A percentile compares a stretch with the other conserved stretches of the same genome.
phyloP scores from a whole-genome alignment of 2,329 filamentous ascomycete genomes.

The Blastomyces percursus region DNA sequence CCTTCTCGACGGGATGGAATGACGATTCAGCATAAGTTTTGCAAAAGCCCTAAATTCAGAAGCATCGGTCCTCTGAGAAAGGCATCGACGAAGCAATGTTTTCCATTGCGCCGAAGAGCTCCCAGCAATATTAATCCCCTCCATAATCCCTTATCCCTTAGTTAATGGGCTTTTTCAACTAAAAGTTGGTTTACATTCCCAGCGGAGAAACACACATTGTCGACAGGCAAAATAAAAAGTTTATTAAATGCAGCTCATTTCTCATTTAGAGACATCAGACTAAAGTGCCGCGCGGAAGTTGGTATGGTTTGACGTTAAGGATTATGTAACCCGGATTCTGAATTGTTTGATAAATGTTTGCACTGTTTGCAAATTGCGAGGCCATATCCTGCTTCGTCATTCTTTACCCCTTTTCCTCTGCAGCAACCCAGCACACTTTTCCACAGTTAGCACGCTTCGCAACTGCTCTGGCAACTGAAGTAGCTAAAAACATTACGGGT shows the following conservation, averaged over 20 bases:
- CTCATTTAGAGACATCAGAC: neutral
- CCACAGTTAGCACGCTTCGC: too few relatives aligned
- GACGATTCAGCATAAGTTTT: constrained; percentile 24
- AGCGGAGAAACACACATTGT: neutral
- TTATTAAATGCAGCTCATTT: neutral
- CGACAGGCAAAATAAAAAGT: neutral
- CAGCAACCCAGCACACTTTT: too few relatives aligned
- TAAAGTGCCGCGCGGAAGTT: neutral
- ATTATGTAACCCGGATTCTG: neutral
- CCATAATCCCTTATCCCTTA: neutral
- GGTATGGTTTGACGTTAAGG: neutral
- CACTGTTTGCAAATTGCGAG: neutral
- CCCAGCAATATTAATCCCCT: neutral
- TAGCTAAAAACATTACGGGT: too few relatives aligned
- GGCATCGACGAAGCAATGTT: constrained; percentile 11
- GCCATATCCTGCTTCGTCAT: too few relatives aligned
- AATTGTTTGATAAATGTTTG: neutral
- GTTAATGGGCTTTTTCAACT: neutral
- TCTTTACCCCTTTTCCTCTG: too few relatives aligned
- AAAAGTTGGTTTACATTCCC: neutral
- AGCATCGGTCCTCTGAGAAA: constrained; percentile 11
- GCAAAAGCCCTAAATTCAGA: constrained; percentile 30
- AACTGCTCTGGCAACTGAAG: too few relatives aligned
- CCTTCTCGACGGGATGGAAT: constrained; percentile 22
- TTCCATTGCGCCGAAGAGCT: constrained; percentile 10